Evolutionary conservation across 176 grass and related monocot species (phyloP), one percentile per base, ranked within the genome.

Genomic region (Avena sativa): DNA sequence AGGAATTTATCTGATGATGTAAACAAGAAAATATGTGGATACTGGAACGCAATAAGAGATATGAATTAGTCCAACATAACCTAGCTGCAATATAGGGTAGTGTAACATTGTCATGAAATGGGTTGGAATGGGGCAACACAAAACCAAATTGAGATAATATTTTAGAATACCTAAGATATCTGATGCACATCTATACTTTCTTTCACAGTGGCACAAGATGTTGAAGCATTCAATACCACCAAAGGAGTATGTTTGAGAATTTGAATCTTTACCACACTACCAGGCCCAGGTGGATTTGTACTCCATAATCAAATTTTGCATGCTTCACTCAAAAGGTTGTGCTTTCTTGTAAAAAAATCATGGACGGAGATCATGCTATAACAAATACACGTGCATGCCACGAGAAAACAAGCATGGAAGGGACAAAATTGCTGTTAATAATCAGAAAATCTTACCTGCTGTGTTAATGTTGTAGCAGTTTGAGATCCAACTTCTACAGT

Each of bases 401-500:
- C 43, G 66, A 71, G 46, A 65, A 83, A 87, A 74, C 4, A 21
- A 4, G 36, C 34, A 67, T 80, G 52, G 50, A 12, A 70, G 40
- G 2, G 5, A 8, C 25, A 88, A n/a, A 52, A 32, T 17, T 67
- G n/a, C 50, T 38, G 40, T 86, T n/a, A 46, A 82, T 19, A 55
- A 50, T 20, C n/a, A 79, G 47, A 90, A 12, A 57, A 80, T 30
- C 91, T 90, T 94, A 94, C 97, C 88, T 98, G 97, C 57, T 90
- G 88, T 74, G 93, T 91, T 57, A 98, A 86, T 82, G 93, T 88
- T 26, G 85, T 74, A 51, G 97, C 97, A 83, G 97, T 98, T 84
- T 96, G 94, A 71, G 97, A 82, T 84, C 97, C 97, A 34, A 86
- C 81, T 80, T 96, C 94, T 73, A 98, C 51, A 87, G 97, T 98